Evolutionary conservation across 1,284 basidiomycete genomes (phyloP).

Genomic region (Sanghuangporus baumii): DNA sequence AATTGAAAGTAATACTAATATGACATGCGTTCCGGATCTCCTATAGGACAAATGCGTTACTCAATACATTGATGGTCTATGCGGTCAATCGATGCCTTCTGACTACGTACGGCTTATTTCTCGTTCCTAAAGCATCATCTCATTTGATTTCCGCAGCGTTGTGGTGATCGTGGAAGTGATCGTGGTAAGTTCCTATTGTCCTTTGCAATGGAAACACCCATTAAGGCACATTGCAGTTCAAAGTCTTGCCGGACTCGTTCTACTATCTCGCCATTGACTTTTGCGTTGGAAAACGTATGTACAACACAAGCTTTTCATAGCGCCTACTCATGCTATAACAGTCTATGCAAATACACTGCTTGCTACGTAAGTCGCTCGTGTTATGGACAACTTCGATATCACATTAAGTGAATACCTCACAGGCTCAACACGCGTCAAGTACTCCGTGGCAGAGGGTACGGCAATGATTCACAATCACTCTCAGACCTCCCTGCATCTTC

Average conservation of each 20-base stretch:
- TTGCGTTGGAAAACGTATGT: conserved; percentile 39
- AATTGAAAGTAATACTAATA: background rate
- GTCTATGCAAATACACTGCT: conserved; percentile 43
- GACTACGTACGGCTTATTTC: conserved; percentile 32
- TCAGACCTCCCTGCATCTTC: background rate
- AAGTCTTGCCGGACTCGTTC: conserved; percentile 33
- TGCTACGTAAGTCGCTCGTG: conserved; percentile 22
- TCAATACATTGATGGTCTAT: conserved; percentile 38
- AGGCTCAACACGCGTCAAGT: conserved; percentile 37
- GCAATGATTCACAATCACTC: conserved; percentile 13
- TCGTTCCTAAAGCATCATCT: background rate
- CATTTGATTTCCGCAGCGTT: conserved; percentile 23
- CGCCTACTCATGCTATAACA: conserved; percentile 17
- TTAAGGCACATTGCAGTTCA: conserved; percentile 26
- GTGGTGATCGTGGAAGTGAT: conserved; percentile 37
- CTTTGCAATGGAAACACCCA: background rate
- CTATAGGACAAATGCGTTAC: conserved; percentile 34
- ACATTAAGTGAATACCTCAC: background rate
- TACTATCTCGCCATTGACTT: conserved; percentile 42
- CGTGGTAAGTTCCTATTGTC: conserved; percentile 23
- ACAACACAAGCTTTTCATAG: background rate
- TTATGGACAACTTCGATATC: background rate
- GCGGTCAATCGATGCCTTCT: conserved; percentile 42
- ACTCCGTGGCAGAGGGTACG: conserved; percentile 23
- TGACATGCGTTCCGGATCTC: background rate